Evolutionary conservation across 768 basidiomycete genomes (phyloP), one percentile per base, ranked within the genome.

Genomic region (Hypholoma fasciculare): DNA sequence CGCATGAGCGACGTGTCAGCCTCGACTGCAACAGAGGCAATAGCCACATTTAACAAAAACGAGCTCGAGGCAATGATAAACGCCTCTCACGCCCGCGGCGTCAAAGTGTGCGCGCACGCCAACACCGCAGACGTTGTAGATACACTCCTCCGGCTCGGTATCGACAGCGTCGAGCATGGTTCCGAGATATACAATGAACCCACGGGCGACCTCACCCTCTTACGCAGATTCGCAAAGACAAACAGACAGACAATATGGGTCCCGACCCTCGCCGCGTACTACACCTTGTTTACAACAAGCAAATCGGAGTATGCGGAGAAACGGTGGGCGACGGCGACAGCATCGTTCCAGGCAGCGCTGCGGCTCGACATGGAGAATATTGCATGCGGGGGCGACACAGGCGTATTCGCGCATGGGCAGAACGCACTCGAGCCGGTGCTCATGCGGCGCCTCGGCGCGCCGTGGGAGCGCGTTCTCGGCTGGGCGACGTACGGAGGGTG

Each of bases 361-460:
- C 55, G 52, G 27, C 36, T 54, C 26, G 54, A 27, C 19, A 71
- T 79, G 61, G 76, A 80, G 9, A 75, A 77, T 53, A 76, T 88
- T 52, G 84, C 84, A 7, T 83, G 82, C 64, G 86, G 86, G 7
- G 85, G 86, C 1, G 85, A 88, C 68, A 88, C 86, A 2, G 87
- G 86, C 8, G 78, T 80, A 2, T 88, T 88, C 67, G 63, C 79
- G 16, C 87, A 87, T 64, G 86, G 85, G 0, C 71, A 77, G 60
- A 88, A 88, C 63, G 77, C 82, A 26, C 69, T 82, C 42, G 87
- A 88, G 74, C 72, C 88, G 76, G 72, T 78, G 62, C 67, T 87
- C 30, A 87, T 88, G 88, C 78, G 80, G 13, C 64, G 68, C 26
- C 72, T 85, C 1, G 86, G 86, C 1, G 84, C 82, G 19, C 69